Evolutionary conservation across 108 stramenopile genomes (phyloP), one percentile per base, ranked within the genome.

Genomic region (Ochromonas danica): DNA sequence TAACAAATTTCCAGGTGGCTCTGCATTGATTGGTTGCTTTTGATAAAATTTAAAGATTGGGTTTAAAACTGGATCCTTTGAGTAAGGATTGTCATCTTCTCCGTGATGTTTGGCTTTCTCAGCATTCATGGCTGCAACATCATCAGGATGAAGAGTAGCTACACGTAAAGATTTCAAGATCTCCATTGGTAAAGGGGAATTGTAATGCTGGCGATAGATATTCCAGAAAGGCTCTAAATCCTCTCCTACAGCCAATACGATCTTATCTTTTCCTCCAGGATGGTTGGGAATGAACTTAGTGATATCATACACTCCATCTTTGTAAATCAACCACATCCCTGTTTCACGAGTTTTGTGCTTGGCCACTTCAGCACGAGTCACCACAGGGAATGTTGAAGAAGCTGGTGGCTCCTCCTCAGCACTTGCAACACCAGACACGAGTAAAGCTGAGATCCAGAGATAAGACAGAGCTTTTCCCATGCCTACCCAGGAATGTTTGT

Each of bases 291-390:
- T 84, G 78, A 99, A 99, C 33, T 93, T 86, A 6, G 98, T 97
- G 0, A 97, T 93, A 86, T 99, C 96, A 82, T 97, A 99, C 0
- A 97, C 96, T 43, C 88, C 86, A 25, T 91, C 93, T 2, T 86
- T 88, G 82, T 92, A 94, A 27, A 90, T 91, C 85, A 97, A 94
- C 95, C 96, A 98, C 39, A 87, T 71, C 14, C 89, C 88, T 6
- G 87, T 89, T 28, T 71, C 81, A 35, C n/a, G 35, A 61, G 31
- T 67, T 0, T 78, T 84, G 71, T 88, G 88, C 43, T 83, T 71
- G 25, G 72, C 63, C 17, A 89, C 85, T 28, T 89, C 88, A 17
- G 79, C 85, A 42, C 83, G 63, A n/a, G n/a, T n/a, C n/a, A n/a
- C n/a, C n/a, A n/a, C n/a, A n/a, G n/a, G n/a, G n/a, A n/a, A n/a